phyloP scores from a whole-genome alignment of 371 early-diverging fungal species.

The Sporodiniella umbellata region DNA sequence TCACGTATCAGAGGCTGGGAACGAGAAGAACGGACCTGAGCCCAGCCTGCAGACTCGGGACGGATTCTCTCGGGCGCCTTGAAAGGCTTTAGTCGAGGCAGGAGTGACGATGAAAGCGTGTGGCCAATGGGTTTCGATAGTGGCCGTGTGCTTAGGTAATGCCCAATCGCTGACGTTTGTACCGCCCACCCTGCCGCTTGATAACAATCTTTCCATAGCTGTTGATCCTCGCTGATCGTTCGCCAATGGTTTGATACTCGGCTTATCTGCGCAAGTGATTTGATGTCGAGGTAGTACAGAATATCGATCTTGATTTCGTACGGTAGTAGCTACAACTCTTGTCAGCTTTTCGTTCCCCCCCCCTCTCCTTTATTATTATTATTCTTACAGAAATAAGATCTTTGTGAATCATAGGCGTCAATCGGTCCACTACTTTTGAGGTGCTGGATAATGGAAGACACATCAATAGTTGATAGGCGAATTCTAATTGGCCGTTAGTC shows the following conservation, averaged over 20 bases:
- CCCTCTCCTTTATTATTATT: background rate
- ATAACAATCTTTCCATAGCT: conserved; percentile 66
- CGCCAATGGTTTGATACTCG: conserved; percentile 66
- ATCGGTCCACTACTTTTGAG: conserved; percentile 47
- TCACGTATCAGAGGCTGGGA: conserved; percentile 13
- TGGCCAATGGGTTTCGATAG: too few species aligned
- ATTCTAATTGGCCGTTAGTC: conserved; percentile 54
- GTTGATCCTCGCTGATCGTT: conserved; percentile 53
- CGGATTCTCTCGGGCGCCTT: too few species aligned
- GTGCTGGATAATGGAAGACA: conserved; percentile 59
- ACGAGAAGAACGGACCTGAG: conserved; percentile 9
- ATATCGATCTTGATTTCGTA: conserved; percentile 65
- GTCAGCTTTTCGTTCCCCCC: too few species aligned
- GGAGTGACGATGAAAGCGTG: too few species aligned
- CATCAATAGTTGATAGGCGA: conserved; percentile 63
- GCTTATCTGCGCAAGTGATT: conserved; percentile 42
- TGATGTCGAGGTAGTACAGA: conserved; percentile 49
- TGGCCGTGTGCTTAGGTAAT: conserved; percentile 31
- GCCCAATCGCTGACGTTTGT: conserved; percentile 42
- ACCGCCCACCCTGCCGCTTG: conserved; percentile 46
- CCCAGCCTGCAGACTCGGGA: too few species aligned
- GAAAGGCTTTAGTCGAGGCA: too few species aligned
- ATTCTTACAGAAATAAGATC: conserved; percentile 54
- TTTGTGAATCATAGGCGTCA: conserved; percentile 61
- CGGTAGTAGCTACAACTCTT: conserved; percentile 59